These are phyloP conservation scores for Trametes polyzona DNA, from an alignment of 1,284 basidiomycete species.

Conservation along the genomic window DNA sequence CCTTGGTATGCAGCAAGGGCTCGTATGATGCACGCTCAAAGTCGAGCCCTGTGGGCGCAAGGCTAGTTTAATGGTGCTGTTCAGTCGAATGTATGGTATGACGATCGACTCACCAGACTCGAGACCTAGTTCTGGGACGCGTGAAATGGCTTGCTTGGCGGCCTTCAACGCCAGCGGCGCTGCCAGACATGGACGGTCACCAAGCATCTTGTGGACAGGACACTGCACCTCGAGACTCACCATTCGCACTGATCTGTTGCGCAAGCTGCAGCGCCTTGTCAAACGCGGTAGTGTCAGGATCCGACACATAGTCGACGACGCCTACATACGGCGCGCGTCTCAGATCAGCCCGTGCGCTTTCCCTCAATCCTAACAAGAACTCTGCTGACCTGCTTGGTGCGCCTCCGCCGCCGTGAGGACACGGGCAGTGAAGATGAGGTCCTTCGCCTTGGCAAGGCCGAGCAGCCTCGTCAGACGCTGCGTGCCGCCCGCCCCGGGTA, in stretches of 20 bases:
- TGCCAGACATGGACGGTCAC: constrained; percentile 35
- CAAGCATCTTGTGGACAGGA: not conserved
- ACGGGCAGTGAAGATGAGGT: constrained; percentile 83
- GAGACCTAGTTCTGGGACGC: constrained; percentile 76
- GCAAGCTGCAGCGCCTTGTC: constrained; percentile 72
- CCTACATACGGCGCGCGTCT: constrained; percentile 50
- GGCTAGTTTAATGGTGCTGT: not conserved
- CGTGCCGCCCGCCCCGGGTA: constrained; percentile 95
- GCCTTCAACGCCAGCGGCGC: constrained; percentile 89
- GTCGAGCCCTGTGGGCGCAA: constrained; percentile 64
- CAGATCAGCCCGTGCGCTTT: not conserved
- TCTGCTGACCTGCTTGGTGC: constrained; percentile 68
- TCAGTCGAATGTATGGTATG: no score
- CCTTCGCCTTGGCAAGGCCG: constrained; percentile 85
- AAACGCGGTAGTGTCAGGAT: constrained; percentile 58
- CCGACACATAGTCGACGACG: constrained; percentile 79
- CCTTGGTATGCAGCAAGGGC: constrained; percentile 75
- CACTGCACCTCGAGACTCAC: constrained; percentile 44
- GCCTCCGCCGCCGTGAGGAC: constrained; percentile 72
- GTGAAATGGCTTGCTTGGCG: constrained; percentile 87
- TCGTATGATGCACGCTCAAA: constrained; percentile 91
- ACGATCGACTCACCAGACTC: constrained; percentile 59
- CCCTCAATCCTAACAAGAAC: not conserved
- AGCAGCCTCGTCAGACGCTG: constrained; percentile 84
- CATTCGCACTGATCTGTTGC: constrained; percentile 68